phyloP scores from a whole-genome alignment of 2,329 filamentous ascomycete genomes.

The Proliferodiscus dingleyae region DNA sequence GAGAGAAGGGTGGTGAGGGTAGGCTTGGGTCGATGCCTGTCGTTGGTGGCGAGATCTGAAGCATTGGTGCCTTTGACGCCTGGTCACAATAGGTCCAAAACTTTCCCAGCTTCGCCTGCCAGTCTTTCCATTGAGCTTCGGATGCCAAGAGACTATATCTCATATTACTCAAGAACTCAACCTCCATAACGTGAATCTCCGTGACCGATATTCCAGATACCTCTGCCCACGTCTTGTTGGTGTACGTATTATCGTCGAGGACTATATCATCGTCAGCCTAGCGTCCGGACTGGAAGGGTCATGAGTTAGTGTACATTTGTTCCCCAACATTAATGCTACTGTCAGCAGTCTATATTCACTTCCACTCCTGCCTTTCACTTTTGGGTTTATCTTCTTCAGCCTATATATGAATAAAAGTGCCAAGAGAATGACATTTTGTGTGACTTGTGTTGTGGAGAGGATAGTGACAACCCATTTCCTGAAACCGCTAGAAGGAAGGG shows the following conservation, averaged over 20 bases:
- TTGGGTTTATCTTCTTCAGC: slow-evolving; percentile 83
- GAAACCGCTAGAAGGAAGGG: slow-evolving; percentile 74
- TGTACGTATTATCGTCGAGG: slow-evolving; percentile 97
- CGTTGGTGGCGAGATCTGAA: slow-evolving; percentile 23
- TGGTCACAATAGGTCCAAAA: slow-evolving; percentile 64
- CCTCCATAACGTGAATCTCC: slow-evolving; percentile 98
- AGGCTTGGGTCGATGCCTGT: slow-evolving; percentile 38
- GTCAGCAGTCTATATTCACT: slow-evolving; percentile 92
- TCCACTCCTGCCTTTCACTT: slow-evolving; percentile 83
- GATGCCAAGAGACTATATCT: slow-evolving; percentile 88
- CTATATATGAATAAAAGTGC: slow-evolving; percentile 91
- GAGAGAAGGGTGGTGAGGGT: slow-evolving; percentile 46
- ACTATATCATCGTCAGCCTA: slow-evolving; percentile 45
- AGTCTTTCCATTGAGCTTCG: slow-evolving; percentile 78
- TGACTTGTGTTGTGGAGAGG: slow-evolving; percentile 89
- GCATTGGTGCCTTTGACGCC: slow-evolving; percentile 24
- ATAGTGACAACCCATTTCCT: slow-evolving; percentile 92
- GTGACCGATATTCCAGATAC: slow-evolving; percentile 90
- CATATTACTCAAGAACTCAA: slow-evolving; percentile 99
- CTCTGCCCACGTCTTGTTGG: slow-evolving; percentile 99
- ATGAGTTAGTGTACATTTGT: slow-evolving; percentile 67
- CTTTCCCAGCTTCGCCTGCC: slow-evolving; percentile 76
- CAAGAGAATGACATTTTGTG: slow-evolving; percentile 88
- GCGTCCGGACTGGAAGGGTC: background rate
- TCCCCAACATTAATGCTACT: slow-evolving; percentile 93